These are phyloP conservation scores for Corniculantispora saksenae DNA, from an alignment of 2,329 filamentous ascomycete species.

Conservation along the genomic window DNA sequence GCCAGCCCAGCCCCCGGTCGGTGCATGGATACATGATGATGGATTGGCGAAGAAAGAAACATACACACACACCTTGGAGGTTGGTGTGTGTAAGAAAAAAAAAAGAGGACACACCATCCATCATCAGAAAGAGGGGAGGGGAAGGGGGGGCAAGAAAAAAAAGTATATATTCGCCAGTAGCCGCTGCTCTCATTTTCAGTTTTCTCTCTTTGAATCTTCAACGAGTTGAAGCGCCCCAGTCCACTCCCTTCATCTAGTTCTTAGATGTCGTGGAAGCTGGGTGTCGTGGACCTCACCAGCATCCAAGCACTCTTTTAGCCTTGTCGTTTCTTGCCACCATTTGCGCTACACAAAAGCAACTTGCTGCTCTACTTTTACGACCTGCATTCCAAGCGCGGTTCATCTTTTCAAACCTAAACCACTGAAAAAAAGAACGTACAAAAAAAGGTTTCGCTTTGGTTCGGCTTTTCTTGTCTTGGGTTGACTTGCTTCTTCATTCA, in stretches of 20 bases:
- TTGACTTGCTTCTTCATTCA: background rate
- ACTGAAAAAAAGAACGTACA: background rate
- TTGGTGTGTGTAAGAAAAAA: no score
- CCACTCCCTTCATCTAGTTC: background rate
- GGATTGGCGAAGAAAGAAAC: no score
- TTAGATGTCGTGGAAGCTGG: background rate
- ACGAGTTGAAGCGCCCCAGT: slow-evolving; percentile 11
- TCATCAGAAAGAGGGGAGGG: no score
- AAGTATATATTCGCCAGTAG: slow-evolving; percentile 10
- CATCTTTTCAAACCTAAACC: background rate
- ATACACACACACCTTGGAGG: no score
- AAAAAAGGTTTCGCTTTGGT: background rate
- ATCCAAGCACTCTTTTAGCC: background rate
- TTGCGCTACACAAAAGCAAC: background rate
- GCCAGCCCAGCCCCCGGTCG: background rate
- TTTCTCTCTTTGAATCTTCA: background rate
- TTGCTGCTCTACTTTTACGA: background rate
- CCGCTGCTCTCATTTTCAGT: background rate
- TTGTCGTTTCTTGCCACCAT: background rate
- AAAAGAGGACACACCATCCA: no score
- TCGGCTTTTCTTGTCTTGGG: slow-evolving; percentile 1
- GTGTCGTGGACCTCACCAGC: slow-evolving; percentile 1
- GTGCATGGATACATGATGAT: background rate
- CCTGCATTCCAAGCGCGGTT: background rate
- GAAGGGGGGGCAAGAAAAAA: background rate